phyloP scores from a whole-genome alignment of 306 rosid genomes.

The Glycine tomentella region DNA sequence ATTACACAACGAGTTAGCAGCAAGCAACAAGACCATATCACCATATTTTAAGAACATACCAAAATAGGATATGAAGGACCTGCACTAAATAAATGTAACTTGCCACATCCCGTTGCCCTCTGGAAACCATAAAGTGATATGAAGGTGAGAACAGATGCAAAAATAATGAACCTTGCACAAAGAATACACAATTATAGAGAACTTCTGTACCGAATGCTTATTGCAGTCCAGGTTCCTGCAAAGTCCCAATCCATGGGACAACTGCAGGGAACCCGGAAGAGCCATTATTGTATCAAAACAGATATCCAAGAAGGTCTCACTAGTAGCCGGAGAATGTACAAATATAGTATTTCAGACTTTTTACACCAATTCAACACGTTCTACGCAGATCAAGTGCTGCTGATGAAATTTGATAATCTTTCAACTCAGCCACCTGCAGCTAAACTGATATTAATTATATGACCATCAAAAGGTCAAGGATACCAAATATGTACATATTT shows the following conservation, averaged over 20 bases:
- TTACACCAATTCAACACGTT: constrained; percentile 30
- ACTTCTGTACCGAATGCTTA: constrained; percentile 59
- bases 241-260: constrained; percentile 76
- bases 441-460: constrained; percentile 38
- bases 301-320: constrained; percentile 45
- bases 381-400: constrained; percentile 32
- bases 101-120: constrained; percentile 56
- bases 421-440: constrained; percentile 49
- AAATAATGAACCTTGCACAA: constrained; percentile 11
- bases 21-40: constrained; percentile 18
- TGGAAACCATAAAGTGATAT: constrained; percentile 53
- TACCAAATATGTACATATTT: constrained; percentile 17
- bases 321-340: constrained; percentile 42
- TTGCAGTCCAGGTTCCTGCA: constrained; percentile 64
- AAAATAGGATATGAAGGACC: constrained; percentile 53
- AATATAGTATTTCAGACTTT: constrained; percentile 37
- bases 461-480: constrained; percentile 36
- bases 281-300: constrained; percentile 63
- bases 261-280: constrained; percentile 82
- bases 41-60: constrained; percentile 52
- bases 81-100: constrained; percentile 48
- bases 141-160: constrained; percentile 27
- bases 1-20: constrained; percentile 1
- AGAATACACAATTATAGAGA: constrained; percentile 8
- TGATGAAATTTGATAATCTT: constrained; percentile 43